These are phyloP conservation scores for Coprinopsis cinerea DNA, from an alignment of 768 basidiomycete species.

Conservation along the genomic window DNA sequence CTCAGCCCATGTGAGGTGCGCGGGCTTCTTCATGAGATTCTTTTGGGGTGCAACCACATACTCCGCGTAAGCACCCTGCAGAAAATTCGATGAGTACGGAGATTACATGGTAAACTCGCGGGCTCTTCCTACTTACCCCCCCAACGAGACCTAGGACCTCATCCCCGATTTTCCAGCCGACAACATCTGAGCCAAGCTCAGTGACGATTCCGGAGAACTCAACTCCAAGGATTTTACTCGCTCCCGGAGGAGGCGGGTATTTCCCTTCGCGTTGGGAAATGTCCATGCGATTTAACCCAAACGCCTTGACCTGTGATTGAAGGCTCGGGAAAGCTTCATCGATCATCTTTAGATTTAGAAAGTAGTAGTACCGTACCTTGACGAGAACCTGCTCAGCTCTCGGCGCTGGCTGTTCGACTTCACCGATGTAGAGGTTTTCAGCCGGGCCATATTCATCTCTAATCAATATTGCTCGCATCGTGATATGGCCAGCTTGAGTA, in stretches of 20 bases:
- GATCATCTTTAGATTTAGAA: constrained; percentile 1
- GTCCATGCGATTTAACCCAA: constrained; percentile 91
- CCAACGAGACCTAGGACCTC: constrained; percentile 75
- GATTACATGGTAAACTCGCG: too few relatives aligned
- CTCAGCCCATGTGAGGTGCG: constrained; percentile 70
- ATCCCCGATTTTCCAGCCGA: constrained; percentile 55
- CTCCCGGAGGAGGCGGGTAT: constrained; percentile 78
- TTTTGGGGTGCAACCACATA: constrained; percentile 64
- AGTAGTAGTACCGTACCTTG: constrained; percentile 44
- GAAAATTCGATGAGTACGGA: neutral
- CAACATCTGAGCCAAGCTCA: constrained; percentile 44
- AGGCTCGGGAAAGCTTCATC: too few relatives aligned
- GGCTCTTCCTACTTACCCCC: too few relatives aligned
- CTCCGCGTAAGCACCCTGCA: constrained; percentile 87
- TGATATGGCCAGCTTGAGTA: neutral
- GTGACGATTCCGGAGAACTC: constrained; percentile 75
- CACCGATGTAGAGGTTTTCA: constrained; percentile 75
- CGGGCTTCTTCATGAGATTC: constrained; percentile 71
- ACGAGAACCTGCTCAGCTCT: constrained; percentile 64
- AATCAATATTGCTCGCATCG: constrained; percentile 77
- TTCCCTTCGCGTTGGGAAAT: constrained; percentile 60
- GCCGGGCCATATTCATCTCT: constrained; percentile 70
- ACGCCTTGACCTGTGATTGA: constrained; percentile 57
- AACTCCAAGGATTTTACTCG: constrained; percentile 73
- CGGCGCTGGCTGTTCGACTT: constrained; percentile 57